Percentiles rank a stretch among this genome's conserved stretches.
Conservation (phyloP, 2,329 filamentous ascomycete genomes). For the Phaeosphaeriaceae sp. region DNA sequence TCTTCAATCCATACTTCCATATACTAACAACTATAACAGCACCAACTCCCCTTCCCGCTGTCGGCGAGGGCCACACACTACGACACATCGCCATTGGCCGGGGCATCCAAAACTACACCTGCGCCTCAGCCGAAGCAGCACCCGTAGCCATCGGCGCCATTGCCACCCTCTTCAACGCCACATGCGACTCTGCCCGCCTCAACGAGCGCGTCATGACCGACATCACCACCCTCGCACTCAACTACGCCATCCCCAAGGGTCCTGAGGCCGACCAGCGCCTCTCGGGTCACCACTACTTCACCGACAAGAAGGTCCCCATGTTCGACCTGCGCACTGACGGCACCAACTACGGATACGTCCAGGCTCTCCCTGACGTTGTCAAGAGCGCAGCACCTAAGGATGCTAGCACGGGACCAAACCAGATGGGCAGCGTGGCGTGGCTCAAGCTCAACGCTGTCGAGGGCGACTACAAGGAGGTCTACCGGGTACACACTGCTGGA, state of each 20-base stretch:
- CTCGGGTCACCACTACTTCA: constrained; percentile 84
- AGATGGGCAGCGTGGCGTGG: constrained; percentile 76
- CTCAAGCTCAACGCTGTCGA: constrained; percentile 67
- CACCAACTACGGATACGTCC: constrained; percentile 64
- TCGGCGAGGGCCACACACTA: constrained; percentile 67
- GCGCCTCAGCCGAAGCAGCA: constrained; percentile 64
- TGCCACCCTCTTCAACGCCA: constrained; percentile 86
- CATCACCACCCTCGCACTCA: constrained; percentile 72
- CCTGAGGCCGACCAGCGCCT: constrained; percentile 63
- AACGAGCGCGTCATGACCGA: constrained; percentile 63
- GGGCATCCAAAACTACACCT: constrained; percentile 95
- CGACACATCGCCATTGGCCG: constrained; percentile 85
- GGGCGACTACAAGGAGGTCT: constrained; percentile 72
- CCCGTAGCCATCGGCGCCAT: constrained; percentile 76
- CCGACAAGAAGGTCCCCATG: constrained; percentile 71
- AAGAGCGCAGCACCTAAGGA: constrained; percentile 67
- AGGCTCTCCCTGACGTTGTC: constrained; percentile 68
- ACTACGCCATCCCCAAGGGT: constrained; percentile 63
- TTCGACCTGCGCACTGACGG: constrained; percentile 75
- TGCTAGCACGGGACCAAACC: constrained; percentile 64
- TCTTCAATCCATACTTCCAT: neutral
- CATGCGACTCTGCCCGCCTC: constrained; percentile 74
- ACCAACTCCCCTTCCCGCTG: constrained; percentile 66
- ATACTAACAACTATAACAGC: constrained; percentile 48
- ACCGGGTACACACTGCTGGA: constrained; percentile 83